phyloP scores from a whole-genome alignment of 345 rosid species.

The Linum usitatissimum region DNA sequence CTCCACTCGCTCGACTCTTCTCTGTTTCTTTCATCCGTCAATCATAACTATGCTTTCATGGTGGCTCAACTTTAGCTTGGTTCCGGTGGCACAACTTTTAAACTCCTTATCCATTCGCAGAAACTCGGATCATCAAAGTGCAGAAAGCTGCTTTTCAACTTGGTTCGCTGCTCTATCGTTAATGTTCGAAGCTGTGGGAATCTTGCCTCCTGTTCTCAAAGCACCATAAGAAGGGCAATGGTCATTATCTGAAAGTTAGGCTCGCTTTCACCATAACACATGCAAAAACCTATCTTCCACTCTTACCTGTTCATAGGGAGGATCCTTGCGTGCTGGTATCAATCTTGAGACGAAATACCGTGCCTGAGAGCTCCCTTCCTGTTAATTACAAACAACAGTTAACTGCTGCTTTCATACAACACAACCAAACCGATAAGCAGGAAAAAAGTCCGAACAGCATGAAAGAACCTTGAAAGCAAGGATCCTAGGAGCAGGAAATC shows the following conservation, averaged over 20 bases:
- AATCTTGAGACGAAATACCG: conserved; percentile 82
- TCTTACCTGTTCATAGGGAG: conserved; percentile 90
- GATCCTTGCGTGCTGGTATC: conserved; percentile 97
- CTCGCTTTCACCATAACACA: not conserved
- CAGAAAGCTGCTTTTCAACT: conserved; percentile 72
- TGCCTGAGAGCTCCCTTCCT: conserved; percentile 97
- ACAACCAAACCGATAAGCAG: not conserved
- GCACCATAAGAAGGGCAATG: not conserved
- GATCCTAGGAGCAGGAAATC: conserved; percentile 94
- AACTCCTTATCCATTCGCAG: conserved; percentile 82
- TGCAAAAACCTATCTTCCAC: not conserved
- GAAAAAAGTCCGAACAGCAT: not conserved
- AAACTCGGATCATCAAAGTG: conserved; percentile 86
- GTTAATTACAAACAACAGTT: conserved; percentile 17
- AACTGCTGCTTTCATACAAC: not conserved
- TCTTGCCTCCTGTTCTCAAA: conserved; percentile 67
- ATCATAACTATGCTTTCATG: not conserved
- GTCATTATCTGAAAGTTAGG: conserved; percentile 1
- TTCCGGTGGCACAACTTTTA: conserved; percentile 46
- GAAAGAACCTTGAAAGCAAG: conserved; percentile 85
- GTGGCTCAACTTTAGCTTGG: conserved; percentile 11
- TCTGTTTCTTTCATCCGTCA: too few relatives aligned
- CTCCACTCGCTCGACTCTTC: too few relatives aligned
- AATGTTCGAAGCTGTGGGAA: conserved; percentile 68
- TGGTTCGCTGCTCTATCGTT: conserved; percentile 52